Base-by-base conservation (phyloP, 305 asterid genomes). In the Fraxinus sp. region DNA sequence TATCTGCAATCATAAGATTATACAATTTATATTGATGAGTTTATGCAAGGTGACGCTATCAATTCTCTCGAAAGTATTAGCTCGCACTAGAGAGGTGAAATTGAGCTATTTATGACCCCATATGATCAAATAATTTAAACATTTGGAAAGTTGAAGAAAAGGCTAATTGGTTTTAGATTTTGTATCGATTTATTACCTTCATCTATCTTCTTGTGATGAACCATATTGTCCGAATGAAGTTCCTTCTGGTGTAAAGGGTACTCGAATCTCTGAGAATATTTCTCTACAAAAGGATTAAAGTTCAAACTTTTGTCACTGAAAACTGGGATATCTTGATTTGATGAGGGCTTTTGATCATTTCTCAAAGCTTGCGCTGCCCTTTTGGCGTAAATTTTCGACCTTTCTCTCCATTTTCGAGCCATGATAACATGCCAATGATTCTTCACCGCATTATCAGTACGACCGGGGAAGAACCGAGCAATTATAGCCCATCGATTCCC, bases 371-470 rank as follows among this genome's bases (percentile, higher is more conserved):
- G 57, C 32, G 77, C 3, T 1, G 73, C n/a, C 3, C 35, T 64
- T 64, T 64, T 64, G 1, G 73, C 73, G 0, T 83, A 83, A 1
- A 89, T 75, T 76, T 90, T 93, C 0, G 94, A 90, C 26, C 90
- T 86, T 35, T 91, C 92, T 52, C 98, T 80, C 80, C 89, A 90
- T 83, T 92, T 90, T 70, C 97, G 78, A 7, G 97, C 98, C 98
- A 91, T 91, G 66, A 94, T 92, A 3, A 94, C 96, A 64, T 94
- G 98, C 97, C 98, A 94, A 11, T 94, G 98, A 76, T 94, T 94
- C 88, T 94, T 94, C 16, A 94, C 97, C 1, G 98, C 97, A n/a
- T 94, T 94, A 70, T 94, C 98, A 0, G 98, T 94, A 8, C 98
- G 93, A 0, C 97, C 97, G 0, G 97, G 98, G 68, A 94, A 94